These are phyloP conservation scores for Hypoxylon rubiginosum DNA, from an alignment of 2,329 filamentous ascomycete genomes.

Conservation along the genomic window DNA sequence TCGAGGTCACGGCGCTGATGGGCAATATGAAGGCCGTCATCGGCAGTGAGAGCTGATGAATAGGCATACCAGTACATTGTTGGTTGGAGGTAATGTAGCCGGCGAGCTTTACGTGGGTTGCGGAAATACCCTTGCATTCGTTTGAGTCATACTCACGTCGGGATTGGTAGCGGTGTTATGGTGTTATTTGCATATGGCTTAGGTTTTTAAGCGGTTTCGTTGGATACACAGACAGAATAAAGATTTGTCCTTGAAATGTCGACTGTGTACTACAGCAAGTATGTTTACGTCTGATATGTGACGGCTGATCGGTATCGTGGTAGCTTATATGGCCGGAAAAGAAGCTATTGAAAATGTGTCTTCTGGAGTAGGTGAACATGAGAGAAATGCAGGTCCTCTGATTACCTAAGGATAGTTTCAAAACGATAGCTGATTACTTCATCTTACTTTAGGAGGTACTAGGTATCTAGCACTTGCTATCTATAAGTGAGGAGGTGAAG, in stretches of 20 bases:
- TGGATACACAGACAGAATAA: neutral
- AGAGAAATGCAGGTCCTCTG: too few species aligned
- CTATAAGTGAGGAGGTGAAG: too few species aligned
- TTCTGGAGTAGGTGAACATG: too few species aligned
- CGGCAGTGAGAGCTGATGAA: constrained; percentile 38
- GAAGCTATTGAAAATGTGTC: too few species aligned
- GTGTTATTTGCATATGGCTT: constrained; percentile 12
- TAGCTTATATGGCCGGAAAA: too few species aligned
- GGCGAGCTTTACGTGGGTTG: constrained; percentile 8
- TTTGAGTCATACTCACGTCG: constrained; percentile 7
- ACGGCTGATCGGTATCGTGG: neutral
- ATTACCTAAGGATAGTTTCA: too few species aligned
- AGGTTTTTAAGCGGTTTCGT: constrained; percentile 17
- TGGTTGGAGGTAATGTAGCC: neutral
- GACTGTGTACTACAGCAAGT: neutral
- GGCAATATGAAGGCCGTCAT: constrained; percentile 49
- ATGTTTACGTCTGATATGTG: neutral
- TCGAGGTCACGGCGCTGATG: constrained; percentile 51
- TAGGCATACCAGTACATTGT: neutral
- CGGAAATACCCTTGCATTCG: constrained; percentile 34
- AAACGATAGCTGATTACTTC: too few species aligned
- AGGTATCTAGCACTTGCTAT: too few species aligned
- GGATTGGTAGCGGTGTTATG: constrained; percentile 7
- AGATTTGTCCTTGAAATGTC: neutral
- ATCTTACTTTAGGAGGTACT: too few species aligned